Base-by-base conservation (phyloP, 192 early-diverging fungal species). In the Podila epicladia region DNA sequence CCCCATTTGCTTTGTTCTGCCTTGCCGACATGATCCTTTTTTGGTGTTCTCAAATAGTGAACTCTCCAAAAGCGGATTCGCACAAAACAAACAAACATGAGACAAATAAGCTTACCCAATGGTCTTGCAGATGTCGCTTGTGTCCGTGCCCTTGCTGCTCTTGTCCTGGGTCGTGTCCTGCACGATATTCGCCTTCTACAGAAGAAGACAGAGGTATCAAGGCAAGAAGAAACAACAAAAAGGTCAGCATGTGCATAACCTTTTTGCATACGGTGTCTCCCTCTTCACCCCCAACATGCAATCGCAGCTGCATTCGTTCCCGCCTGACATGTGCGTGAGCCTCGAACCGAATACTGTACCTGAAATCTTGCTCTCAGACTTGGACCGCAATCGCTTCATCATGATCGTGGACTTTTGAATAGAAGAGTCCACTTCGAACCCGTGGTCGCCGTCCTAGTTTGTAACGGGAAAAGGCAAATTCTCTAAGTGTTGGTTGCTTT, bases 331-430 rank as follows among this genome's bases (percentile, higher is more conserved):
- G 41, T 9, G 20, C 59, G 2, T 80, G 41, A 45, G 41, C 4
- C 41, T 45, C 15, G 3, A 45, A 45, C 3, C 4, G 13, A 45
- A 45, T 45, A 45, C 41, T 45, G 1, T 2, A 80, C 77, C 71
- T 15, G 62, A 59, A 35, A 69, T 69, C 24, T 69, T 80, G 48
- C 66, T 69, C 26, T 73, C 77, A 13, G 77, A 80, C 63, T 80
- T 80, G 37, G 77, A 73, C 3, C 77, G 59, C 4, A 80, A 24
- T 57, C 77, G 71, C 22, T 80, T 80, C 45, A 80, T 65, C 71
- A 80, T 80, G 5, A 80, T 80, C n/a, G 77, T 69, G 12, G 77
- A 80, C 57, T 80, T 80, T 65, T 80, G 77, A 5, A 80, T 73
- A 0, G 77, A 69, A 31, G 72, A 60, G 11, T 69, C 77, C 62